Percentiles rank a stretch among this genome's conserved stretches.
Evolutionary conservation across 148 eudicot species (phyloP).

Genomic region (Vaccinium darrowii): DNA sequence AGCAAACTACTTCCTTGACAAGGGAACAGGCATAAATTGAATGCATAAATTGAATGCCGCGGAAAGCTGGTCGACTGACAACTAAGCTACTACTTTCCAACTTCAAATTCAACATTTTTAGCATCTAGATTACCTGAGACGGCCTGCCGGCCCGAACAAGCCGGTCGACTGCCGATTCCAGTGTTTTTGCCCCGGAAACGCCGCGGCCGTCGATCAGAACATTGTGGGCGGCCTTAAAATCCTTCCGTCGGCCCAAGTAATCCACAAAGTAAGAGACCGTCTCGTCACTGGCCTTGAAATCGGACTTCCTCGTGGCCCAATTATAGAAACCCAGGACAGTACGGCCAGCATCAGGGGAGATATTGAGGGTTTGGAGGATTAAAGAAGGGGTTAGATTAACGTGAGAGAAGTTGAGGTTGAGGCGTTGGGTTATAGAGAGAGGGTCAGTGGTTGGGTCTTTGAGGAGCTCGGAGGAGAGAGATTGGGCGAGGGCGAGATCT

Average conservation of each 20-base stretch:
- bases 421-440: constrained; percentile 48
- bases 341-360: constrained; percentile 61
- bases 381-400: constrained; percentile 39
- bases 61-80: too few species aligned
- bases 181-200: constrained; percentile 36
- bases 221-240: constrained; percentile 63
- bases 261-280: constrained; percentile 48
- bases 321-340: constrained; percentile 50
- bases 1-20: too few species aligned
- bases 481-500: constrained; percentile 24
- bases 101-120: not conserved
- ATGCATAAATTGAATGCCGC: too few species aligned
- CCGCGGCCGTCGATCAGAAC: constrained; percentile 44
- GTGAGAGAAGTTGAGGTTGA: constrained; percentile 75
- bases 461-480: constrained; percentile 59
- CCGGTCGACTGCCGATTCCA: constrained; percentile 47
- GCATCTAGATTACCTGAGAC: constrained; percentile 38
- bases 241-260: constrained; percentile 76
- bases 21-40: too few species aligned
- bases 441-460: constrained; percentile 33
- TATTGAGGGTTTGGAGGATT: constrained; percentile 44
- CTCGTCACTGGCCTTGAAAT: constrained; percentile 46
- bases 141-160: constrained; percentile 49
- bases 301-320: constrained; percentile 53
- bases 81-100: too few species aligned